These are phyloP conservation scores for Microcyclosporella mali DNA, from an alignment of 2,329 filamentous ascomycete genomes.

Conservation along the genomic window DNA sequence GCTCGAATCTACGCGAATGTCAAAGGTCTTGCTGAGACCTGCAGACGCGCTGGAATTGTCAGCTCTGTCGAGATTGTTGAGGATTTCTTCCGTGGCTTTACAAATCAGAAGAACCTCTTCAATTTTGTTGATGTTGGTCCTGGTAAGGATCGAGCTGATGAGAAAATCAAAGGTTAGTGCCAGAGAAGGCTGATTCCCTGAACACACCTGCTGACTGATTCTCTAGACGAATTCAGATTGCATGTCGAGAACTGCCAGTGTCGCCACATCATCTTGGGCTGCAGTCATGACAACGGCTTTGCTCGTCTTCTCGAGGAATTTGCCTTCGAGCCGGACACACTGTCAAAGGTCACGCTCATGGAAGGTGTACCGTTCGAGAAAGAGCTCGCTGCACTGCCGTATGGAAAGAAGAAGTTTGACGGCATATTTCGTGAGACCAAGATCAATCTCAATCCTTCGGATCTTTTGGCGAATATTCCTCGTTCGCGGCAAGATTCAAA, in stretches of 20 bases:
- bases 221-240: conserved; percentile 49
- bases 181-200: not conserved
- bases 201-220: conserved; percentile 5
- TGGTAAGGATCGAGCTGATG: conserved; percentile 52
- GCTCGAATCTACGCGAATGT: conserved; percentile 43
- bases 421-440: conserved; percentile 52
- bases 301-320: conserved; percentile 47
- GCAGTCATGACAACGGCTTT: conserved; percentile 53
- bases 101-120: conserved; percentile 50
- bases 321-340: conserved; percentile 36
- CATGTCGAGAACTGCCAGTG: conserved; percentile 54
- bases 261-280: conserved; percentile 55
- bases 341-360: conserved; percentile 44
- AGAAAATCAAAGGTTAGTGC: conserved; percentile 49
- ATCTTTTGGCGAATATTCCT: conserved; percentile 21
- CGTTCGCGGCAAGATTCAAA: conserved; percentile 26
- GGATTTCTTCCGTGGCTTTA: conserved; percentile 53
- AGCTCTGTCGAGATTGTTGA: conserved; percentile 37
- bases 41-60: conserved; percentile 37
- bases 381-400: conserved; percentile 47
- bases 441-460: conserved; percentile 27
- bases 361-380: conserved; percentile 53
- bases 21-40: conserved; percentile 21
- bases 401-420: conserved; percentile 46
- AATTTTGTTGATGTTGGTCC: conserved; percentile 57